A percentile compares a stretch with the other conserved stretches of the same genome.
Conservation (phyloP, 2,329 filamentous ascomycete genomes). For the Aspergillus aculeatinus region DNA sequence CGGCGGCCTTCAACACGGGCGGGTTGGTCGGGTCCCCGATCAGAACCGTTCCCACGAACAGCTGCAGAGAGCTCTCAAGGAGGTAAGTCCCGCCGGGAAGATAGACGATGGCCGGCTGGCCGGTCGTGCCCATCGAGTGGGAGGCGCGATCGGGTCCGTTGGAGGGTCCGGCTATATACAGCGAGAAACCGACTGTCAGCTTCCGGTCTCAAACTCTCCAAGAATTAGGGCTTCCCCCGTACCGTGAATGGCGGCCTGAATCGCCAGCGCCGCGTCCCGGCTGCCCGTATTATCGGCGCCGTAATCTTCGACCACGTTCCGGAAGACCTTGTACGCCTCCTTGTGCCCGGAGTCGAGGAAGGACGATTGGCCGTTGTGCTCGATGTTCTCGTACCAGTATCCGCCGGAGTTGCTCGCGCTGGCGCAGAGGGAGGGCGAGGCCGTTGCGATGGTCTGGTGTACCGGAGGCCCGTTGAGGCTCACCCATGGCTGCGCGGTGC, state of each 20-base stretch:
- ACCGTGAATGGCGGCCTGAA: conserved; percentile 33
- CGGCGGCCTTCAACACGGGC: conserved; percentile 55
- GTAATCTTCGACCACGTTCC: conserved; percentile 37
- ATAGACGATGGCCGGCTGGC: conserved; percentile 33
- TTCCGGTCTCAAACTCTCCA: too few species aligned
- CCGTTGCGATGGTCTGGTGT: conserved; percentile 7
- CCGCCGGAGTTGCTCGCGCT: conserved; percentile 10
- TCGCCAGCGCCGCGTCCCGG: conserved; percentile 28
- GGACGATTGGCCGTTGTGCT: conserved; percentile 31
- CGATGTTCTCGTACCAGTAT: conserved; percentile 31
- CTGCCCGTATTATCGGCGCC: conserved; percentile 35
- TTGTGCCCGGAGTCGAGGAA: conserved; percentile 27
- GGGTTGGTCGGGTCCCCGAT: conserved; percentile 41
- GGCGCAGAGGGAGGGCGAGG: background rate
- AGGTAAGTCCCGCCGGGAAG: conserved; percentile 32
- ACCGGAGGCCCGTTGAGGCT: conserved; percentile 8
- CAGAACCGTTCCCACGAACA: conserved; percentile 37
- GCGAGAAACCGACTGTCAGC: background rate
- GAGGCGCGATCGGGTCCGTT: conserved; percentile 26
- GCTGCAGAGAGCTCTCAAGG: conserved; percentile 25
- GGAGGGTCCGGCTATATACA: conserved; percentile 22
- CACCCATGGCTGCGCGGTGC: conserved; percentile 22
- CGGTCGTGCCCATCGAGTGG: conserved; percentile 29
- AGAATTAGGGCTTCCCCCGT: background rate
- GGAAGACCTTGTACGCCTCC: conserved; percentile 34